These are phyloP conservation scores for Fomitopsis serialis DNA, from an alignment of 768 basidiomycete genomes.

Conservation along the genomic window DNA sequence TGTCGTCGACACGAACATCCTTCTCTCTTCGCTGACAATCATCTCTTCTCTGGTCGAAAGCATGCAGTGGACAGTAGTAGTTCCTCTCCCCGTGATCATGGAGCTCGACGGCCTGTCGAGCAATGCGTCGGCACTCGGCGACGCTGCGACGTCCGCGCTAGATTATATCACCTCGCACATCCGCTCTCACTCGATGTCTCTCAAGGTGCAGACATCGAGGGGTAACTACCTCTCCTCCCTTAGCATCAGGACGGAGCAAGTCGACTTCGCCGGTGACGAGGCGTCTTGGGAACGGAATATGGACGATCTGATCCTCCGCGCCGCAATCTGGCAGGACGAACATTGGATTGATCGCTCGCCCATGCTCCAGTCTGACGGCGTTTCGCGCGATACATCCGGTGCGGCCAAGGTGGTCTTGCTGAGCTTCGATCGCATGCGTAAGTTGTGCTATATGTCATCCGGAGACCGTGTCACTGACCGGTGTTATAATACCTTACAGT, in stretches of 20 bases:
- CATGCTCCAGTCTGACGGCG: constrained; percentile 46
- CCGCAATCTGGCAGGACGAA: constrained; percentile 89
- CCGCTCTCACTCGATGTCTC: constrained; percentile 63
- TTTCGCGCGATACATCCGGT: constrained; percentile 33
- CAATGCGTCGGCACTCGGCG: constrained; percentile 62
- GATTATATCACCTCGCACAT: constrained; percentile 71
- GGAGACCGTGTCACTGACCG: constrained; percentile 3
- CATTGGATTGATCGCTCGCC: constrained; percentile 86
- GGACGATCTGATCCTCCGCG: constrained; percentile 93
- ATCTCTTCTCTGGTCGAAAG: constrained; percentile 76
- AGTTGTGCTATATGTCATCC: constrained; percentile 27
- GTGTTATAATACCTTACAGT: constrained; percentile 40
- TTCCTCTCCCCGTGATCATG: constrained; percentile 94
- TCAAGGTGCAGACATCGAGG: constrained; percentile 93
- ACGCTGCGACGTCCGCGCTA: constrained; percentile 69
- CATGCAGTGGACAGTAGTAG: constrained; percentile 77
- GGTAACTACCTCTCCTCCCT: constrained; percentile 90
- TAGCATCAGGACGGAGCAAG: constrained; percentile 75
- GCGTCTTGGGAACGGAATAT: constrained; percentile 62
- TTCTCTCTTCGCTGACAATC: constrained; percentile 75
- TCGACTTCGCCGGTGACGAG: constrained; percentile 56
- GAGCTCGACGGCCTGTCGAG: constrained; percentile 88
- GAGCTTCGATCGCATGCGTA: constrained; percentile 88
- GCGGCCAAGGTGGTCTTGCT: constrained; percentile 84
- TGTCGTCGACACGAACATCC: constrained; percentile 92